Conservation (phyloP, 345 rosid species). For the Populus tremula region DNA sequence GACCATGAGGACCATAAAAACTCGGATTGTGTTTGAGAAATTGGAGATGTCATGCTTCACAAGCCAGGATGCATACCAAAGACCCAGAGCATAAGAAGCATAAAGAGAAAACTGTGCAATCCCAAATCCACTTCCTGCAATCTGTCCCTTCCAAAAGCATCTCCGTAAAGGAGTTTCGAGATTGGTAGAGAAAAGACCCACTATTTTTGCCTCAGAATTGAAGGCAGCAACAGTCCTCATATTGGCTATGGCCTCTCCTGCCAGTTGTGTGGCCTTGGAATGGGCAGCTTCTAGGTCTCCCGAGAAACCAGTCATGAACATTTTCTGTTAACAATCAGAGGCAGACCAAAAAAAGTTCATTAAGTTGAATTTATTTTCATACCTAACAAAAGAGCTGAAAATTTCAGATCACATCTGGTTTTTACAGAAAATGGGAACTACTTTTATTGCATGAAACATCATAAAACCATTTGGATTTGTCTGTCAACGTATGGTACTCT, state of each 20-base stretch:
- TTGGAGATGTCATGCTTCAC: constrained; percentile 98
- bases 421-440: background rate
- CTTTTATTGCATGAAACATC: background rate
- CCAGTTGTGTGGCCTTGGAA: constrained; percentile 90
- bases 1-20: constrained; percentile 98
- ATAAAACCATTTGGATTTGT: background rate
- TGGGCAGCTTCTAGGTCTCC: constrained; percentile 95
- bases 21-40: constrained; percentile 93
- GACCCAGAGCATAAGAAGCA: constrained; percentile 96
- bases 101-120: constrained; percentile 91
- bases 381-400: background rate
- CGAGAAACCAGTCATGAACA: constrained; percentile 96
- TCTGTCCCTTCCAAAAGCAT: constrained; percentile 99
- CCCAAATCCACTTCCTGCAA: constrained; percentile 94
- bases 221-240: constrained; percentile 96
- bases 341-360: background rate
- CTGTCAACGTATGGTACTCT: background rate
- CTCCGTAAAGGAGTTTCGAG: constrained; percentile 74
- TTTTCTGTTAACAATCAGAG: constrained; percentile 57
- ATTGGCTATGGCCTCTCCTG: constrained; percentile 96
- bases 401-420: background rate
- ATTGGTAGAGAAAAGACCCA: constrained; percentile 71
- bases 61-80: constrained; percentile 99
- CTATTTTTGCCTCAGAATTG: constrained; percentile 86
- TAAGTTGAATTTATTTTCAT: background rate